Percentiles rank a stretch among this genome's conserved stretches.
Conservation (phyloP, 306 rosid genomes). For the Crotalaria pallida region DNA sequence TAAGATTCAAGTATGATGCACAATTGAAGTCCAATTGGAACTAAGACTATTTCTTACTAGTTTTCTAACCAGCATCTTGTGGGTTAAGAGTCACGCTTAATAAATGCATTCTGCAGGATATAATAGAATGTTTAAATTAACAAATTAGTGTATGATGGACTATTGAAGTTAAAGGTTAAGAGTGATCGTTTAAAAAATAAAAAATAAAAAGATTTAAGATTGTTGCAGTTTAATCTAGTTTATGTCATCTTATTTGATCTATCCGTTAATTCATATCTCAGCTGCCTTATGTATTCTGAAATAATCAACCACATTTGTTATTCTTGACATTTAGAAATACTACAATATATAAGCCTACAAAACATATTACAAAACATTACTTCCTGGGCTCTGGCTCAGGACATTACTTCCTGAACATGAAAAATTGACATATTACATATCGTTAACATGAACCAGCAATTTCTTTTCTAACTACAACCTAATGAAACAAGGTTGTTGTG, state of each 20-base stretch:
- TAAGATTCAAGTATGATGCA: no score
- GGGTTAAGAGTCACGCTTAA: no score
- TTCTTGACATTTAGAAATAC: background rate
- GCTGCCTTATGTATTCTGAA: background rate
- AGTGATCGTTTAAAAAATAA: no score
- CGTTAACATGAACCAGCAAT: background rate
- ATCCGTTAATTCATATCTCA: background rate
- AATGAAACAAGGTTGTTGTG: background rate
- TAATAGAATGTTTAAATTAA: no score
- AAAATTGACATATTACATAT: background rate
- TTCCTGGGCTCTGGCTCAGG: background rate
- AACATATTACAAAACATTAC: no score
- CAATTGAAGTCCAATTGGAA: no score
- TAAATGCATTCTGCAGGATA: no score
- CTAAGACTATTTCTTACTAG: no score
- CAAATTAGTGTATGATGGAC: background rate
- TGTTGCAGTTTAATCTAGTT: background rate
- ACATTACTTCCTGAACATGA: background rate
- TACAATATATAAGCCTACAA: no score
- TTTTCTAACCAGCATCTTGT: no score
- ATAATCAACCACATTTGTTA: background rate
- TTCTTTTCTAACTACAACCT: slow-evolving; percentile 4
- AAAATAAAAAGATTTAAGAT: background rate
- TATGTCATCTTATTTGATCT: background rate
- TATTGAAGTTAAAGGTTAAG: background rate